These are phyloP conservation scores for Fusarium brachygibbosum DNA, from an alignment of 2,329 filamentous ascomycete genomes.

Conservation along the genomic window DNA sequence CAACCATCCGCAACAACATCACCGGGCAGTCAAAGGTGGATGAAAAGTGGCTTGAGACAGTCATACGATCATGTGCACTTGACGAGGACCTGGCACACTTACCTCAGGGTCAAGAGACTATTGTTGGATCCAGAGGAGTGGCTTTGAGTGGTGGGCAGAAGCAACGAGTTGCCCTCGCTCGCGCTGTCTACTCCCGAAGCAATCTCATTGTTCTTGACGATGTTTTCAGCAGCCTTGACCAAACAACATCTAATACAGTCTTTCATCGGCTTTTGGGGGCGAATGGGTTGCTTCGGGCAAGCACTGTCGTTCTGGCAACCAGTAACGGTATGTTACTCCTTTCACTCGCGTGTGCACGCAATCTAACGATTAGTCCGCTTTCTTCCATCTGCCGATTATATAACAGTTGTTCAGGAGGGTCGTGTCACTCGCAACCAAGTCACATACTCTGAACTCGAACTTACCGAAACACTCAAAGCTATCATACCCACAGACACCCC, in stretches of 20 bases:
- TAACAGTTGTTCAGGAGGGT: conserved; percentile 46
- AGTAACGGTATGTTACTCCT: conserved; percentile 13
- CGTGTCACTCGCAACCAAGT: conserved; percentile 46
- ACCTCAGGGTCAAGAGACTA: conserved; percentile 52
- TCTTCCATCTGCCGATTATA: conserved; percentile 42
- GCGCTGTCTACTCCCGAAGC: conserved; percentile 60
- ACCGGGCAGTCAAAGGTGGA: conserved; percentile 50
- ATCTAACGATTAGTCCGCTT: conserved; percentile 42
- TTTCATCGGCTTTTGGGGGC: conserved; percentile 58
- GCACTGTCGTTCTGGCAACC: conserved; percentile 51
- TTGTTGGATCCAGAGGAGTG: conserved; percentile 59
- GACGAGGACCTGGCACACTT: conserved; percentile 53
- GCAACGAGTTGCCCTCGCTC: conserved; percentile 60
- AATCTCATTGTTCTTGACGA: conserved; percentile 62
- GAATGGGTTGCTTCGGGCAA: conserved; percentile 57
- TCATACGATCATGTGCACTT: conserved; percentile 54
- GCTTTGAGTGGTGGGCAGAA: conserved; percentile 61
- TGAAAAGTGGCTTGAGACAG: conserved; percentile 48
- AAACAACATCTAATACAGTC: conserved; percentile 58
- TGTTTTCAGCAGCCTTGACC: conserved; percentile 61
- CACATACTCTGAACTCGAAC: conserved; percentile 35
- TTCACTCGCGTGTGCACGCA: rapidly evolving
- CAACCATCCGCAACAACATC: conserved; percentile 57
- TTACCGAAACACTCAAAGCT: not conserved
- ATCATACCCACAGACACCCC: not conserved